Base-by-base conservation (phyloP, 441 rosid genomes). In the Flueggea neowawraea region DNA sequence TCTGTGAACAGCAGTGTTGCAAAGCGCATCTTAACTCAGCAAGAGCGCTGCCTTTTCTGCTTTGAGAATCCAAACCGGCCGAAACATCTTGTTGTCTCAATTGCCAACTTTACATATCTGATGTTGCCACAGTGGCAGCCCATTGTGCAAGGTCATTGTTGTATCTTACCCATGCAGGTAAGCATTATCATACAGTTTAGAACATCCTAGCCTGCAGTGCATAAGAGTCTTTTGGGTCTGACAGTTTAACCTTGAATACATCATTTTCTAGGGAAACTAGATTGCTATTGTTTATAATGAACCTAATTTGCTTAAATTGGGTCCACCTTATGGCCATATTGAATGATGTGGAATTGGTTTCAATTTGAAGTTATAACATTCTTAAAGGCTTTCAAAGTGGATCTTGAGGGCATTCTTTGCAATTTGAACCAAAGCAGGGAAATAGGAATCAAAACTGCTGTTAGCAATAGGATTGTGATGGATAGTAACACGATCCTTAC, bases 61-160 rank as follows among this genome's bases (percentile, higher is more conserved):
- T 90, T 93, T 49, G 98, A 93, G 85, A 93, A 93, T 73, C 96
- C 92, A 52, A 88, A 73, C 28, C 78, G 88, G 59, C 96, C 92
- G 4, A 90, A 76, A 72, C 95, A 93, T 70, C 90, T 93, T 52
- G 96, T 22, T 22, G 28, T 86, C 57, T 88, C 96, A 2, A 85
- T 93, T 53, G 97, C 95, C 54, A 93, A 90, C 77, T 90, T 86
- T 75, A 77, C 97, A 0, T 90, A 93, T 63, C 72, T 93, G 76
- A 90, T 84, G 96, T 68, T 93, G 76, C 96, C 96, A 53, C 94
- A 80, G 51, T 69, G 73, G 57, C 87, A 88, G 71, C 71, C 98
- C 48, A 82, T 88, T 61, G 92, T 83, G 58, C 85, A 84, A 5
- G 98, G 98, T 60, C 98, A 93, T 75, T 90, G 98, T 68, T 88